Percentiles rank a stretch among this genome's conserved stretches.
phyloP scores from a whole-genome alignment of 1,284 basidiomycete genomes.

The Cutaneotrichosporon sp. region DNA sequence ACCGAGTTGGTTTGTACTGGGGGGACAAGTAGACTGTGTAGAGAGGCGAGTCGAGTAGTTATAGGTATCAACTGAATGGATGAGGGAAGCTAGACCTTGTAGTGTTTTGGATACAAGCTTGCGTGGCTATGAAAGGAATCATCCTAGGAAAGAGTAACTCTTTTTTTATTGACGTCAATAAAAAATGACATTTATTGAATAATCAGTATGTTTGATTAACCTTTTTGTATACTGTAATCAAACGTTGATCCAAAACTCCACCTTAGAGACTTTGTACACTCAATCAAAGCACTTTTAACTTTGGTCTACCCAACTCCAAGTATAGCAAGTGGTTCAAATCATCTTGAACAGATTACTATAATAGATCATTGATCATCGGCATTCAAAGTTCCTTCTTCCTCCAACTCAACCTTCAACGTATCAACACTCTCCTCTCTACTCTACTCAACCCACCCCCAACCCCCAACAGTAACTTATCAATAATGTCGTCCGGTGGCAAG shows the following conservation, averaged over 20 bases:
- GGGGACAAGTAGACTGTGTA: slow-evolving; percentile 4
- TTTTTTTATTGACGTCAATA: not conserved
- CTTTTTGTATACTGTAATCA: not conserved
- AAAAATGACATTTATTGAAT: not conserved
- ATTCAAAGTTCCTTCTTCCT: not conserved
- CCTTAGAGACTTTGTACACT: not conserved
- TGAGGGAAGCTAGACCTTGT: not conserved
- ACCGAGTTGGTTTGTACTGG: slow-evolving; percentile 4
- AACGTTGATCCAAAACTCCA: not conserved
- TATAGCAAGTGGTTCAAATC: no score
- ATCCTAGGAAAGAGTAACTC: not conserved
- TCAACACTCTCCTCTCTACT: not conserved
- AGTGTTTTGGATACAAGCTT: slow-evolving; percentile 1
- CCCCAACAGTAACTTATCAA: slow-evolving; percentile 39
- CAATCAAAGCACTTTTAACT: no score
- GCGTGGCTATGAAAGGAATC: not conserved
- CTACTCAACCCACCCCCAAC: slow-evolving; percentile 7
- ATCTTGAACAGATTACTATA: not conserved
- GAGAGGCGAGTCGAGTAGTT: not conserved
- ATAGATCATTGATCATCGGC: not conserved
- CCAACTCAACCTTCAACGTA: slow-evolving; percentile 6
- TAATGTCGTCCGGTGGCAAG: slow-evolving; percentile 60
- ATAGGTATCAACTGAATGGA: not conserved
- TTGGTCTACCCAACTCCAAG: no score
- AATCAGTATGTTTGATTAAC: not conserved